Evolutionary conservation across 139 green algal species (phyloP).

Genomic region (Chlorella sp.): DNA sequence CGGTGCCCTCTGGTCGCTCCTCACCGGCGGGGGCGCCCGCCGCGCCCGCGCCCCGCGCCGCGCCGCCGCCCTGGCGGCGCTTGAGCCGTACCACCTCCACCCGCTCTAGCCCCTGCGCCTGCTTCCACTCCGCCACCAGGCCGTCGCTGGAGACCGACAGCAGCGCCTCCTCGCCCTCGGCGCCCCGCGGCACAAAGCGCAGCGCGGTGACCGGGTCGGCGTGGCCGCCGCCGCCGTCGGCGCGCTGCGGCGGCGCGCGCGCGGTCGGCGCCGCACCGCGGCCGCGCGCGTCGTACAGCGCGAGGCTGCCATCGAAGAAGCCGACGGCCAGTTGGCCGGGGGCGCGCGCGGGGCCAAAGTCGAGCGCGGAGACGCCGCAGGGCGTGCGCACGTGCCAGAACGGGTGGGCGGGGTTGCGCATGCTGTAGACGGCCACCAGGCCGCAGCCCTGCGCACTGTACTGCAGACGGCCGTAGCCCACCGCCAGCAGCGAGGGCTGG

Average conservation of each 20-base stretch:
- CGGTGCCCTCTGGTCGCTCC: not conserved
- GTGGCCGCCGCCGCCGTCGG: conserved; percentile 49
- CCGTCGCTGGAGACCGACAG: conserved; percentile 89
- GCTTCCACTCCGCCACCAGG: conserved; percentile 37
- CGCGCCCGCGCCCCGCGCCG: conserved; percentile 2
- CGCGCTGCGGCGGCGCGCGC: not conserved
- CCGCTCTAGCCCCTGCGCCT: conserved; percentile 72
- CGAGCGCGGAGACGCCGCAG: conserved; percentile 71
- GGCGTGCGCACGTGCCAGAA: conserved; percentile 66
- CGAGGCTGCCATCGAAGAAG: conserved; percentile 69
- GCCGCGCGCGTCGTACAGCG: conserved; percentile 68
- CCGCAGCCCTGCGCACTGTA: conserved; percentile 43
- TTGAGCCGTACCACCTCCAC: conserved; percentile 85
- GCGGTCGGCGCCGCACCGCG: not conserved
- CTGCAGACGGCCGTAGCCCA: conserved; percentile 72
- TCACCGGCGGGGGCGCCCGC: not conserved
- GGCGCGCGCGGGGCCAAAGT: conserved; percentile 65
- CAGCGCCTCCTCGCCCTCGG: conserved; percentile 74
- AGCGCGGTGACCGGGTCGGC: conserved; percentile 80
- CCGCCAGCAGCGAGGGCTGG: conserved; percentile 68
- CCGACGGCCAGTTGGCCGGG: conserved; percentile 70
- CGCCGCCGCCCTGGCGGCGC: conserved; percentile 34
- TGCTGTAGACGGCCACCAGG: conserved; percentile 78
- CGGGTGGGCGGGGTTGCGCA: conserved; percentile 80
- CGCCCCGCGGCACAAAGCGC: conserved; percentile 69